Evolutionary conservation across 805 yeast species (phyloP).

Genomic region (Nakazawaea populi): DNA sequence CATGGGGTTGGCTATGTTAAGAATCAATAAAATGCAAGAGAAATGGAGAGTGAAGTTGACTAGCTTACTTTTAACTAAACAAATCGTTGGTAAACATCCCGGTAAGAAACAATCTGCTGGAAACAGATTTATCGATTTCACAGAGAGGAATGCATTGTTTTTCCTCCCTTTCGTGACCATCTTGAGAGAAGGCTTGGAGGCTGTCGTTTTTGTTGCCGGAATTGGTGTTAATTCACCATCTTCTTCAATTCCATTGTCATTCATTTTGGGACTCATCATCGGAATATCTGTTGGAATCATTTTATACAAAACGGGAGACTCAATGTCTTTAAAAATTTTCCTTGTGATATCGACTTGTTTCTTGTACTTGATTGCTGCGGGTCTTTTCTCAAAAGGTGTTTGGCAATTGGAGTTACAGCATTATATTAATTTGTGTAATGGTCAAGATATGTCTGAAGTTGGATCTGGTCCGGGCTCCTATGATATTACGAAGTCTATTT

Average conservation of each 20-base stretch:
- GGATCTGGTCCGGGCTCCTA: conserved; percentile 46
- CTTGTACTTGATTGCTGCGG: conserved; percentile 39
- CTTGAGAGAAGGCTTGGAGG: conserved; percentile 85
- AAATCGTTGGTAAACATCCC: not conserved
- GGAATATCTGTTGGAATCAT: conserved; percentile 32
- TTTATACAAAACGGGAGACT: conserved; percentile 37
- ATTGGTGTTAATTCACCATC: conserved; percentile 53
- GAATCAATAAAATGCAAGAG: conserved; percentile 37
- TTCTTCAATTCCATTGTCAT: conserved; percentile 24
- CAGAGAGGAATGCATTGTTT: conserved; percentile 82
- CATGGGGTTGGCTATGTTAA: conserved; percentile 38
- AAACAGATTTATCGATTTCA: conserved; percentile 44
- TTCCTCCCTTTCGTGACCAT: conserved; percentile 84
- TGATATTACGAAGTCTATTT: conserved; percentile 36
- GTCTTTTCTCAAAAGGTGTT: conserved; percentile 37
- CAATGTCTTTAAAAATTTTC: conserved; percentile 35
- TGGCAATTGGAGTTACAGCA: conserved; percentile 40
- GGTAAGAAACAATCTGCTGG: conserved; percentile 33
- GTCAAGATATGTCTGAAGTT: conserved; percentile 39
- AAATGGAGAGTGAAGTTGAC: conserved; percentile 38
- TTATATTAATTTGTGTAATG: conserved; percentile 35
- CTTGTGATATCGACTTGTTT: conserved; percentile 36
- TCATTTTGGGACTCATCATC: conserved; percentile 26
- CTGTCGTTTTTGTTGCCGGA: conserved; percentile 88
- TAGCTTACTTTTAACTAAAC: conserved; percentile 10